phyloP scores from a whole-genome alignment of 2,329 filamentous ascomycete species.

The Corynespora cassiicola region DNA sequence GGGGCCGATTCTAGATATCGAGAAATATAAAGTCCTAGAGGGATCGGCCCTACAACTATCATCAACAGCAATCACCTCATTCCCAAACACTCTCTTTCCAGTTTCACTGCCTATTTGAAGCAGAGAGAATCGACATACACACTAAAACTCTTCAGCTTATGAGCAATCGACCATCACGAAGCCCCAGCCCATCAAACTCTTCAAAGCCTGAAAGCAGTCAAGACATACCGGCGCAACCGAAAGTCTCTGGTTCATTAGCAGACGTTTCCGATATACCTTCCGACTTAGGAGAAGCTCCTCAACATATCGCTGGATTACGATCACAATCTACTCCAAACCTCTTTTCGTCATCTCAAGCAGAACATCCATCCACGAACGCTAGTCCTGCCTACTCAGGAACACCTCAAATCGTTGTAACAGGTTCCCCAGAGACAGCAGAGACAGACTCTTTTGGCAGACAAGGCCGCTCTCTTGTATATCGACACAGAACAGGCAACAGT shows the following conservation, averaged over 20 bases:
- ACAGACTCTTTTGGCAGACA: slow-evolving; percentile 14
- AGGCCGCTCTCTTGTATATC: slow-evolving; percentile 18
- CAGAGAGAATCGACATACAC: background rate
- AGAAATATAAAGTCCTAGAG: slow-evolving; percentile 33
- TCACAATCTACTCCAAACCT: slow-evolving; percentile 11
- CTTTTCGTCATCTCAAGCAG: slow-evolving; percentile 6
- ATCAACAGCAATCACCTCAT: slow-evolving; percentile 7
- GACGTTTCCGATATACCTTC: slow-evolving; percentile 8
- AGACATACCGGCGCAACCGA: slow-evolving; percentile 13
- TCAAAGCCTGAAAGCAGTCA: slow-evolving; percentile 14
- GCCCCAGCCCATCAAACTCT: slow-evolving; percentile 31
- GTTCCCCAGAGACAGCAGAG: slow-evolving; percentile 14
- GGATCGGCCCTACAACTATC: slow-evolving; percentile 11
- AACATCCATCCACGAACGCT: slow-evolving; percentile 3
- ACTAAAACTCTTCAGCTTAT: slow-evolving; percentile 19
- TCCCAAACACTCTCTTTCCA: slow-evolving; percentile 2
- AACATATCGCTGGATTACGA: slow-evolving; percentile 25
- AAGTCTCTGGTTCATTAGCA: slow-evolving; percentile 13
- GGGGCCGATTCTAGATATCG: slow-evolving; percentile 14
- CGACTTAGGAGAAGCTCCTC: slow-evolving; percentile 25
- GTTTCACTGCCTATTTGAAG: background rate
- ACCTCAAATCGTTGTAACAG: slow-evolving; percentile 27
- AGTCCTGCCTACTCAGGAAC: slow-evolving; percentile 8
- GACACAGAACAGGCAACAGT: slow-evolving; percentile 10
- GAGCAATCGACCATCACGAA: slow-evolving; percentile 25